Conservation (phyloP, 75 land plant genomes). For the Sequoiadendron giganteum region DNA sequence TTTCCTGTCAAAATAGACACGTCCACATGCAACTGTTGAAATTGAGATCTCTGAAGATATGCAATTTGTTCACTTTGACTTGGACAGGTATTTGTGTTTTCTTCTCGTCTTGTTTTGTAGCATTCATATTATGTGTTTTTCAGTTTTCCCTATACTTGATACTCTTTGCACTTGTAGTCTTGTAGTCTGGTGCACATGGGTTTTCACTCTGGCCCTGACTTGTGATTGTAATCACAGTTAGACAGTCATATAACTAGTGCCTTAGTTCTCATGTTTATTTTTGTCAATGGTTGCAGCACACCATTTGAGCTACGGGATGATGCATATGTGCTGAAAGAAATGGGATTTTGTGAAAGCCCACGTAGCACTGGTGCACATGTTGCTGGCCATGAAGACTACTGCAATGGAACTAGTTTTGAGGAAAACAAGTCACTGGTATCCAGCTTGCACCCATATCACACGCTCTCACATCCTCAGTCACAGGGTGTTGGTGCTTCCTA, state of each 20-base stretch:
- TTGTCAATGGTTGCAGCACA: slow-evolving; percentile 54
- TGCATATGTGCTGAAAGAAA: slow-evolving; percentile 89
- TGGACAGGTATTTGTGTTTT: slow-evolving; percentile 68
- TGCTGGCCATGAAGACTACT: slow-evolving; percentile 22
- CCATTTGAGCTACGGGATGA: slow-evolving; percentile 98
- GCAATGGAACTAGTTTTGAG: slow-evolving; percentile 26
- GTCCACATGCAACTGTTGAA: slow-evolving; percentile 98
- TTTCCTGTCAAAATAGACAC: slow-evolving; percentile 49
- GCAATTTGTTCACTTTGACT: slow-evolving; percentile 97
- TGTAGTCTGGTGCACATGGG: background rate
- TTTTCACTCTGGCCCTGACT: background rate
- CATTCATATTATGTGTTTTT: background rate
- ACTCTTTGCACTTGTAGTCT: background rate
- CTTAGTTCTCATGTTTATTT: slow-evolving; percentile 9
- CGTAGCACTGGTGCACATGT: slow-evolving; percentile 22
- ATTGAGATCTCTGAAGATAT: slow-evolving; percentile 99
- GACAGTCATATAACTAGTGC: background rate
- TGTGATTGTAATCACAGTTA: background rate
- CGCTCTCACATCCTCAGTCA: slow-evolving; percentile 13
- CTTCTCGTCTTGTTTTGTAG: background rate
- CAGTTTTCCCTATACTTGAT: background rate
- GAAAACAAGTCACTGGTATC: slow-evolving; percentile 32
- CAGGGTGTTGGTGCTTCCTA: background rate
- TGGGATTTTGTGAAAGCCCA: slow-evolving; percentile 72
- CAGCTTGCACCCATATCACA: slow-evolving; percentile 21